Evolutionary conservation across 2,329 filamentous ascomycete genomes (phyloP).

Genomic region (Fusarium equiseti): DNA sequence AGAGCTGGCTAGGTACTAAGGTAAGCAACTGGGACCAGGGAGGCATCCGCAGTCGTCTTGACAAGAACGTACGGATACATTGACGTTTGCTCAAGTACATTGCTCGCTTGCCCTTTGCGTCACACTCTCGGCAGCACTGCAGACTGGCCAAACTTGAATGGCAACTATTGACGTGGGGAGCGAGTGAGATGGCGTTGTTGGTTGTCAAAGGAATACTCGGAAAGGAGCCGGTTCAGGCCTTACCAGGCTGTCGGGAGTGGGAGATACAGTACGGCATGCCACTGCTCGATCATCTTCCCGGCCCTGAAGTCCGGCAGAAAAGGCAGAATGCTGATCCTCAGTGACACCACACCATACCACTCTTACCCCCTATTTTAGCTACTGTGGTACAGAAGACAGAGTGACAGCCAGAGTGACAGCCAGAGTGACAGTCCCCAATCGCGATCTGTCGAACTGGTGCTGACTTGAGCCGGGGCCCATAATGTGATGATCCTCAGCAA

Average conservation of each 20-base stretch:
- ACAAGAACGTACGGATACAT: neutral
- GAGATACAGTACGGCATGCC: conserved; percentile 23
- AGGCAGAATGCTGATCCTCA: conserved; percentile 3
- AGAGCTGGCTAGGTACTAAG: neutral
- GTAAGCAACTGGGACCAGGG: neutral
- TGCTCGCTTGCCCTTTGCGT: conserved; percentile 11
- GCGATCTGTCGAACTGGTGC: conserved; percentile 36
- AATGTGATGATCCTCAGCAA: conserved; percentile 26
- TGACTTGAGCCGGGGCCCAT: conserved; percentile 1
- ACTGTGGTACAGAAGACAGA: neutral
- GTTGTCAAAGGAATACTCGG: conserved; percentile 12
- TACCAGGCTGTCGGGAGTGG: conserved; percentile 46
- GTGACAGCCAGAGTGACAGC: neutral
- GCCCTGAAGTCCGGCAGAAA: conserved; percentile 24
- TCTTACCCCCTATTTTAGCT: neutral
- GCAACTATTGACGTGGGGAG: conserved; percentile 17
- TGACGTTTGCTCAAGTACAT: neutral
- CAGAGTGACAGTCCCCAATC: conserved; percentile 23
- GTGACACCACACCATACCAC: conserved; percentile 35
- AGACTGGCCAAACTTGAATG: neutral
- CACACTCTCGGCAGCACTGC: neutral
- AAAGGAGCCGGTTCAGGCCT: conserved; percentile 33
- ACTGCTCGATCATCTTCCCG: conserved; percentile 29
- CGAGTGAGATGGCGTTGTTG: conserved; percentile 21
- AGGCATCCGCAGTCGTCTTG: neutral